Percentiles rank a stretch among this genome's conserved stretches.
phyloP scores from a whole-genome alignment of 768 basidiomycete genomes.

The Phlebiopsis gigantea region DNA sequence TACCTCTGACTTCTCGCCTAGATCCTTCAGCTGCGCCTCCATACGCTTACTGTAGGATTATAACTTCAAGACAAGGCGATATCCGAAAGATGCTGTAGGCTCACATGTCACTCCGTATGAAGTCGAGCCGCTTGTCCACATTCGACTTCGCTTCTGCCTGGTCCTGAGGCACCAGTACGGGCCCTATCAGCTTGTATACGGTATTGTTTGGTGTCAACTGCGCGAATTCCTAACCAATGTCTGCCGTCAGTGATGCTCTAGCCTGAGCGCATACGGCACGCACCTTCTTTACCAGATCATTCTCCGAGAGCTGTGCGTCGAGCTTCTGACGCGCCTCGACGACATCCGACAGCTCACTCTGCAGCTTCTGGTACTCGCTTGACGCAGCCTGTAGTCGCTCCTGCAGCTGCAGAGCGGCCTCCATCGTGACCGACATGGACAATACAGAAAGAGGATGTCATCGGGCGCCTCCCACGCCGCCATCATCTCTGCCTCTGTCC shows the following conservation, averaged over 20 bases:
- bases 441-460: too few species aligned
- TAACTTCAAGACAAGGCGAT: too few species aligned
- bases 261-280: conserved; percentile 4
- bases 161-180: conserved; percentile 87
- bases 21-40: conserved; percentile 78
- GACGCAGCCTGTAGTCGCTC: conserved; percentile 65
- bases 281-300: conserved; percentile 88
- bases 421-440: too few species aligned
- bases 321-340: conserved; percentile 82
- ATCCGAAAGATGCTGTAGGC: conserved; percentile 9
- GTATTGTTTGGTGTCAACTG: conserved; percentile 68
- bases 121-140: conserved; percentile 85
- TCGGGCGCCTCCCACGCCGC: not conserved
- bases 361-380: conserved; percentile 75
- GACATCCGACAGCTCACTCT: conserved; percentile 61
- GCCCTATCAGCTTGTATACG: conserved; percentile 89
- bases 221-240: conserved; percentile 83
- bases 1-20: conserved; percentile 59
- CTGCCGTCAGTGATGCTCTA: not conserved
- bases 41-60: conserved; percentile 74
- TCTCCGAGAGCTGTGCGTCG: conserved; percentile 89
- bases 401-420: conserved; percentile 29
- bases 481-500: not conserved
- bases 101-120: conserved; percentile 85
- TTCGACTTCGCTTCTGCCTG: conserved; percentile 81